These are phyloP conservation scores for Umbilicus rupestris DNA, from an alignment of 164 flowering plant species.

Conservation along the genomic window DNA sequence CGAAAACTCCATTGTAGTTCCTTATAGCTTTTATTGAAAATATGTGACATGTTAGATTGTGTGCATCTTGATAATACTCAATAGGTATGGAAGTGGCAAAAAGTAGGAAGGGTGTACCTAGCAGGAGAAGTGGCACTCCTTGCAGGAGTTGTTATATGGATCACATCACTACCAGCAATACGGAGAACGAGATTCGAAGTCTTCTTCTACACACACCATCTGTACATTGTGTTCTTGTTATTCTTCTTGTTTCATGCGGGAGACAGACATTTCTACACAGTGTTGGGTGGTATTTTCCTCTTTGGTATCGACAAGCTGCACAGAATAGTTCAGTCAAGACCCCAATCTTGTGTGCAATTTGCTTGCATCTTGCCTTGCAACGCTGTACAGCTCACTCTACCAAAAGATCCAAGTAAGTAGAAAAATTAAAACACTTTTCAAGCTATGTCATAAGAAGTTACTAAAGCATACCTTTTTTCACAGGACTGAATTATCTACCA, in stretches of 20 bases:
- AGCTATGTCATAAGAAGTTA: background rate
- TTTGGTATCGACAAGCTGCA: slow-evolving; percentile 76
- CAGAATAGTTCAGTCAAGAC: slow-evolving; percentile 58
- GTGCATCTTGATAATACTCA: background rate
- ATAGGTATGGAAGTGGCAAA: slow-evolving; percentile 77
- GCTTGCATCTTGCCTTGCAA: slow-evolving; percentile 59
- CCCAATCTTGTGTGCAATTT: slow-evolving; percentile 43
- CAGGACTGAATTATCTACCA: slow-evolving; percentile 62
- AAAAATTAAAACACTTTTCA: background rate
- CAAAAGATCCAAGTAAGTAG: slow-evolving; percentile 55
- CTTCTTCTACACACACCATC: slow-evolving; percentile 77
- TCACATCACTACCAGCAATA: slow-evolving; percentile 72
- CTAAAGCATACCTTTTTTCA: background rate
- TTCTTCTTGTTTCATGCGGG: slow-evolving; percentile 80
- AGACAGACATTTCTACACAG: slow-evolving; percentile 71
- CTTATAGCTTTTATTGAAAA: background rate
- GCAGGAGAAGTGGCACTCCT: slow-evolving; percentile 67
- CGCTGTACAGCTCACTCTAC: slow-evolving; percentile 56
- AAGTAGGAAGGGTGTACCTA: slow-evolving; percentile 63
- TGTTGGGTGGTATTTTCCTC: slow-evolving; percentile 65
- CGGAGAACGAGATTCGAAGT: slow-evolving; percentile 60
- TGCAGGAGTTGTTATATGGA: slow-evolving; percentile 58
- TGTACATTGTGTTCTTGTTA: slow-evolving; percentile 51
- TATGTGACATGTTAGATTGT: background rate
- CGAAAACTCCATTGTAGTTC: background rate